Evolutionary conservation across 768 basidiomycete genomes (phyloP).

Genomic region (Phanerodontia chrysosporium): DNA sequence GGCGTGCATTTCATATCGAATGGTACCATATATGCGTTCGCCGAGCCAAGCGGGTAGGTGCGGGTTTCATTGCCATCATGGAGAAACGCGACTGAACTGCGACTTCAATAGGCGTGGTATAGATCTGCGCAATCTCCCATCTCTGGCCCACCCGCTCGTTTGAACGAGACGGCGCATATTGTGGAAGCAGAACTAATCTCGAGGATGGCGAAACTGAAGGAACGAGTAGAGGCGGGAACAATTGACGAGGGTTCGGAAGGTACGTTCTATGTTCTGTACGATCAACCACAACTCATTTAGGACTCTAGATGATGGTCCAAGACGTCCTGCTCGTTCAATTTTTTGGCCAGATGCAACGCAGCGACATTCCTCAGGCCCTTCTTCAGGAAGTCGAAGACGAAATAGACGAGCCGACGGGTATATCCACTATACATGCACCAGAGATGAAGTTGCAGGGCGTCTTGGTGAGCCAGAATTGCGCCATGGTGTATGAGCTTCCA

Average conservation of each 20-base stretch:
- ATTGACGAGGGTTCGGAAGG: slow-evolving; percentile 11
- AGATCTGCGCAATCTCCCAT: slow-evolving; percentile 65
- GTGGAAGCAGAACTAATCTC: slow-evolving; percentile 57
- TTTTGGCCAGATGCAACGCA: slow-evolving; percentile 59
- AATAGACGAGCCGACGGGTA: slow-evolving; percentile 68
- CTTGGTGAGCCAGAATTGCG: slow-evolving; percentile 77
- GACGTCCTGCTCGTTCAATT: slow-evolving; percentile 67
- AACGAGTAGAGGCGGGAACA: slow-evolving; percentile 53
- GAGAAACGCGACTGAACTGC: neutral
- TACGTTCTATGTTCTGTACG: too few relatives aligned
- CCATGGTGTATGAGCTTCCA: slow-evolving; percentile 62
- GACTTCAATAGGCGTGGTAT: slow-evolving; percentile 41
- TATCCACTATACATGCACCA: slow-evolving; percentile 53
- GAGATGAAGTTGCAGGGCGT: slow-evolving; percentile 59
- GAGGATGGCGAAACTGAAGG: slow-evolving; percentile 54
- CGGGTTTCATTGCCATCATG: neutral
- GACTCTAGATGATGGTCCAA: slow-evolving; percentile 40
- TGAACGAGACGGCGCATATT: slow-evolving; percentile 55
- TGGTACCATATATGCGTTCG: slow-evolving; percentile 75
- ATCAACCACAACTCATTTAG: too few relatives aligned
- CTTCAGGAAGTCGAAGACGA: slow-evolving; percentile 75
- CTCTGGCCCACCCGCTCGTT: slow-evolving; percentile 53
- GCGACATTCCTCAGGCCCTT: slow-evolving; percentile 43
- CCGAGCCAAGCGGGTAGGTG: slow-evolving; percentile 56
- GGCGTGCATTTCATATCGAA: slow-evolving; percentile 72